Conservation (phyloP, 2,329 filamentous ascomycete genomes). For the Anisogramma anomala region DNA sequence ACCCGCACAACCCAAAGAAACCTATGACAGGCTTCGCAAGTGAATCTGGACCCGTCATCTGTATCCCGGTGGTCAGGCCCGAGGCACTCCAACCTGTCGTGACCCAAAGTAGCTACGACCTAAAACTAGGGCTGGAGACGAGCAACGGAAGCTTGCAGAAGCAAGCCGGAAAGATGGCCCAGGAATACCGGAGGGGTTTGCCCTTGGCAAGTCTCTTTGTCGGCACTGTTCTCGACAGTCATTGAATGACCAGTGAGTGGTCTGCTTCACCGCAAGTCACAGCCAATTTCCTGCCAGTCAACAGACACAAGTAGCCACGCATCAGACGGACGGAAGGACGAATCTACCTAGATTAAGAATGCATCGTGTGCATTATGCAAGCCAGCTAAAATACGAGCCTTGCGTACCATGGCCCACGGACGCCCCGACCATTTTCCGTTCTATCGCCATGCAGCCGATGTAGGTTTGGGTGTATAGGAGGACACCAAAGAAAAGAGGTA, state of each 20-base stretch:
- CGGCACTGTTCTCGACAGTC: too few species aligned
- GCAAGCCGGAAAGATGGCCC: background rate
- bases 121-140: background rate
- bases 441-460: slow-evolving; percentile 2
- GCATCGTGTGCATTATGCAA: background rate
- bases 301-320: too few species aligned
- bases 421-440: background rate
- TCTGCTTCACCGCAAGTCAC: too few species aligned
- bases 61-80: too few species aligned
- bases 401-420: background rate
- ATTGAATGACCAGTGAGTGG: too few species aligned
- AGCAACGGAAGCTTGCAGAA: background rate
- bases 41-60: background rate
- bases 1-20: background rate
- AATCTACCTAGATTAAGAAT: background rate
- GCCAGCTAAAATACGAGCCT: slow-evolving; percentile 1
- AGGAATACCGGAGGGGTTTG: too few species aligned
- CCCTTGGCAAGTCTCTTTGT: too few species aligned
- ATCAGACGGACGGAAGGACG: too few species aligned
- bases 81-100: background rate
- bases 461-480: background rate
- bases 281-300: too few species aligned
- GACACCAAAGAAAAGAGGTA: background rate
- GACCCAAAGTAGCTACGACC: background rate
- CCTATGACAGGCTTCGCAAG: background rate